A percentile compares a stretch with the other conserved stretches of the same genome.
These are phyloP conservation scores for Eucalyptus grandis DNA, from an alignment of 345 rosid species.

Conservation along the genomic window DNA sequence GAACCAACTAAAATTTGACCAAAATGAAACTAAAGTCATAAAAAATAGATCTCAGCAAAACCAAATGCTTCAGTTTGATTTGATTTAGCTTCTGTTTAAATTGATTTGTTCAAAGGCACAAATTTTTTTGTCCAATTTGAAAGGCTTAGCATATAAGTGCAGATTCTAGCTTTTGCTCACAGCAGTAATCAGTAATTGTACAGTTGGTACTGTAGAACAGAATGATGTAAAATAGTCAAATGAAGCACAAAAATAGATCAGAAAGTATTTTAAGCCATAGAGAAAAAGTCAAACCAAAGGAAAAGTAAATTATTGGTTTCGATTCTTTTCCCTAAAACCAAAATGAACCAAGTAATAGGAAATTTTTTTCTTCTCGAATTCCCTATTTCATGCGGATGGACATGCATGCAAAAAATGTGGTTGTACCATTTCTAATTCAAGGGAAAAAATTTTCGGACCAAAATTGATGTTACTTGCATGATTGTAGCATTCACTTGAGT, in stretches of 20 bases:
- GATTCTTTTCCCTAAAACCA: not conserved
- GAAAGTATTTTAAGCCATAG: not conserved
- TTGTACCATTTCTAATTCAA: not conserved
- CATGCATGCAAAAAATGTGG: not conserved
- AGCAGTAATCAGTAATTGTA: not conserved
- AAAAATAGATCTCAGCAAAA: not conserved
- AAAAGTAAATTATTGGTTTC: not conserved
- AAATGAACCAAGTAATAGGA: not conserved
- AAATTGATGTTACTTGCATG: not conserved
- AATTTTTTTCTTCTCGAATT: not conserved
- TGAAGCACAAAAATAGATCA: not conserved
- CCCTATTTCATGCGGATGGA: not conserved
- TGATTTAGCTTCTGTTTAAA: not conserved
- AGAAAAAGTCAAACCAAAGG: not conserved
- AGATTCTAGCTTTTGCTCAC: not conserved
- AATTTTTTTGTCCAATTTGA: not conserved
- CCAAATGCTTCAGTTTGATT: not conserved
- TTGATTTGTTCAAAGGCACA: not conserved
- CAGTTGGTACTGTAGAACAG: not conserved
- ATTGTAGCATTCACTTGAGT: not conserved
- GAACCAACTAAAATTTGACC: not conserved
- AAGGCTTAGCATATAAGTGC: not conserved
- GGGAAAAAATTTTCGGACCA: not conserved
- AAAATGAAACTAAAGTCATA: not conserved
- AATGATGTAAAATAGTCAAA: not conserved